phyloP scores from a whole-genome alignment of 495 filamentous ascomycete species.

The Tuber aestivum region DNA sequence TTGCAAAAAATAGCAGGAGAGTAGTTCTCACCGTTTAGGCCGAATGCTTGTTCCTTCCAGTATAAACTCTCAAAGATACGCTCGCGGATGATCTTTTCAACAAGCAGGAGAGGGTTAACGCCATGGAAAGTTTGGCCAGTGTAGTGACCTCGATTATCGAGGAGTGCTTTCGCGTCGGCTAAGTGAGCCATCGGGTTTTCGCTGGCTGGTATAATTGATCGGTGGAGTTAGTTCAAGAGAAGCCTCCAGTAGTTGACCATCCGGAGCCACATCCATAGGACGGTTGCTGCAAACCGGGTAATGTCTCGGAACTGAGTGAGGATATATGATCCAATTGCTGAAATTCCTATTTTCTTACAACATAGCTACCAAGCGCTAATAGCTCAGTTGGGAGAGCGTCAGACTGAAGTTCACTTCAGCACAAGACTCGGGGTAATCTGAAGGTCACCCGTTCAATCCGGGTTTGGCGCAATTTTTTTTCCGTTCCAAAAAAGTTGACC shows the following conservation, averaged over 20 bases:
- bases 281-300: not conserved
- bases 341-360: not conserved
- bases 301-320: not conserved
- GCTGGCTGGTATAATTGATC: not conserved
- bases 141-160: conserved; percentile 51
- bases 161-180: conserved; percentile 47
- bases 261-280: not conserved
- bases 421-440: conserved; percentile 24
- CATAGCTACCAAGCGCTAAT: conserved; percentile 21
- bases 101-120: conserved; percentile 62
- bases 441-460: conserved; percentile 39
- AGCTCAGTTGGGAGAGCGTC: conserved; percentile 41
- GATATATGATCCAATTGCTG: not conserved
- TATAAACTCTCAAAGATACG: conserved; percentile 92
- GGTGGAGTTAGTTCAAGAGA: not conserved
- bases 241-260: not conserved
- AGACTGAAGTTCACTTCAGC: conserved; percentile 29
- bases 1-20: not conserved
- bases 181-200: conserved; percentile 43
- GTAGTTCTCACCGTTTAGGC: conserved; percentile 68
- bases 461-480: conserved; percentile 33
- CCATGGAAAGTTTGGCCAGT: conserved; percentile 60
- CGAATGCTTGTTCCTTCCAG: conserved; percentile 98
- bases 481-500: not conserved
- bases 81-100: conserved; percentile 75